Evolutionary conservation across 176 grass and related monocot species (phyloP).

Genomic region (Oryza meridionalis): DNA sequence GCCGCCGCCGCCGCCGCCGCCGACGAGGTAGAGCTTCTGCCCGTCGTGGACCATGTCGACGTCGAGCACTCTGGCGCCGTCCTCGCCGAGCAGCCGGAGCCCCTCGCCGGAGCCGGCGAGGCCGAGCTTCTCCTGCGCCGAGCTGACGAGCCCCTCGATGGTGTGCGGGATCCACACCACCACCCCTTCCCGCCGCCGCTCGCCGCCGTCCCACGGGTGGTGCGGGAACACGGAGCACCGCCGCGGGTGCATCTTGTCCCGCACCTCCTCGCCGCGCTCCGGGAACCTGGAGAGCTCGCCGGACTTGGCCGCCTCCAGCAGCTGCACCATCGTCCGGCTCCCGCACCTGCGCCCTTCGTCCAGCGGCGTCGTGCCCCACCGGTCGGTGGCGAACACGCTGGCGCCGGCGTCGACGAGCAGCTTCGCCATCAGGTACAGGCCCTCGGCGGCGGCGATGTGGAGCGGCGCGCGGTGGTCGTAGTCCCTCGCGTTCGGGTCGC

Average conservation of each 20-base stretch:
- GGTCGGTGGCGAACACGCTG: constrained; percentile 77
- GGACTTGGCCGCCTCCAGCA: constrained; percentile 65
- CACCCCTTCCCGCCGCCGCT: constrained; percentile 64
- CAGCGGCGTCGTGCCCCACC: constrained; percentile 90
- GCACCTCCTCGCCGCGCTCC: constrained; percentile 52
- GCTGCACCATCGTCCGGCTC: constrained; percentile 53
- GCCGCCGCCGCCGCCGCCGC: neutral
- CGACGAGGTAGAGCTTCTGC: constrained; percentile 73
- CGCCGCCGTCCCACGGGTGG: constrained; percentile 62
- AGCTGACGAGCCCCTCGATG: constrained; percentile 58
- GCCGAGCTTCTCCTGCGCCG: constrained; percentile 60
- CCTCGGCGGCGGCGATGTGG: constrained; percentile 85
- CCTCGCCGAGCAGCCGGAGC: constrained; percentile 60
- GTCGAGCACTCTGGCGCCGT: constrained; percentile 63
- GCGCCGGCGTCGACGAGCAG: constrained; percentile 81
- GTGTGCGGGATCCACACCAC: constrained; percentile 76
- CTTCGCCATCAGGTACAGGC: constrained; percentile 78
- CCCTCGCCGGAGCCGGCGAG: constrained; percentile 17
- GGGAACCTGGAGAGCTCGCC: constrained; percentile 77
- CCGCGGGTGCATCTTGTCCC: constrained; percentile 69
- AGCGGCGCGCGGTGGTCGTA: constrained; percentile 92
- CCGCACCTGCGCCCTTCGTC: constrained; percentile 82
- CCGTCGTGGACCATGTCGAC: constrained; percentile 61
- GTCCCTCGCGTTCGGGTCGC: constrained; percentile 71
- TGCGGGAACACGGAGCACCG: constrained; percentile 78